A percentile compares a stretch with the other conserved stretches of the same genome.
phyloP scores from a whole-genome alignment of 169 alveolate genomes.

The Gregarina niphandrodes region DNA sequence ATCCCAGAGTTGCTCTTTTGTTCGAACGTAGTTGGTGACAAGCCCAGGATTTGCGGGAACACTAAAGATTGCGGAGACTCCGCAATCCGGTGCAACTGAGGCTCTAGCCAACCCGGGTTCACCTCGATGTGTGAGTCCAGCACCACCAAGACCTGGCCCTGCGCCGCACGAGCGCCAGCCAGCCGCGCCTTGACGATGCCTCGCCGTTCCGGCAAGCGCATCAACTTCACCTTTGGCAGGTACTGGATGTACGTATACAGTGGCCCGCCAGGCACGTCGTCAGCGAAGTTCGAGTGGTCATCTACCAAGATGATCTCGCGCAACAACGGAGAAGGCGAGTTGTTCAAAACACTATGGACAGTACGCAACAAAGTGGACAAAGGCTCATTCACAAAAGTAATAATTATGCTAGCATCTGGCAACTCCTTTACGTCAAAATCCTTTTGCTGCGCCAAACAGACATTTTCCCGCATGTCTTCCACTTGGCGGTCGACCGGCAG shows the following conservation, averaged over 20 bases:
- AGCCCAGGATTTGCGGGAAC: constrained; percentile 35
- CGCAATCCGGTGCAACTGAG: constrained; percentile 15
- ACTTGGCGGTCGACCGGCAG: no score
- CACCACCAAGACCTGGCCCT: constrained; percentile 22
- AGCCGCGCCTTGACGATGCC: constrained; percentile 40
- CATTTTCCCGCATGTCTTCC: no score
- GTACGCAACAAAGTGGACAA: constrained; percentile 31
- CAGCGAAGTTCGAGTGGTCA: constrained; percentile 22
- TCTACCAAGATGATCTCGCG: constrained; percentile 27
- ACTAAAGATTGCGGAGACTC: constrained; percentile 19
- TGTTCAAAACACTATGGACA: constrained; percentile 26
- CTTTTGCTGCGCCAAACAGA: no score
- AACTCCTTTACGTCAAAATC: constrained; percentile 6
- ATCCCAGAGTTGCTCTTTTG: no score
- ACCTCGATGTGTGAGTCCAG: constrained; percentile 37
- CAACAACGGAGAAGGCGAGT: constrained; percentile 28
- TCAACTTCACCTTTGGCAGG: constrained; percentile 20
- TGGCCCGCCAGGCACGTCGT: constrained; percentile 2
- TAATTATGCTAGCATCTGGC: constrained; percentile 25
- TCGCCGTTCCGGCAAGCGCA: constrained; percentile 19
- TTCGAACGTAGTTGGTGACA: no score
- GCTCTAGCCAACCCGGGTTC: constrained; percentile 32
- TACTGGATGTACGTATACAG: constrained; percentile 10
- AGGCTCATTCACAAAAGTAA: constrained; percentile 30
- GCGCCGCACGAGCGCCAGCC: constrained; percentile 20